Conservation (phyloP, 2,329 filamentous ascomycete species). For the Plectosphaerella plurivora region DNA sequence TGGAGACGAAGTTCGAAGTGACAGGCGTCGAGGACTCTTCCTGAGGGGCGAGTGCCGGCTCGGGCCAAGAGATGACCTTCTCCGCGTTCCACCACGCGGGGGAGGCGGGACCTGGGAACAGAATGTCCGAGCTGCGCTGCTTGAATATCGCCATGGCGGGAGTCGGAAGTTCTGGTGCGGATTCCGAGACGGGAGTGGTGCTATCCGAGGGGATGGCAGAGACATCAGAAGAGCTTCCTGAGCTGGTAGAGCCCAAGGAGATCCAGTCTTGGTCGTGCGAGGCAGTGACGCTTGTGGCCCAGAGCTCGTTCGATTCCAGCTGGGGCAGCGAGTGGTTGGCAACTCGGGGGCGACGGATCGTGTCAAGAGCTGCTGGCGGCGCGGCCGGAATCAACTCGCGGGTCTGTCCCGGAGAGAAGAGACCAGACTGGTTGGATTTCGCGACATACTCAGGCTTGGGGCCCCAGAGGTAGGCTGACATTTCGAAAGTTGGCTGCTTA, state of each 20-base stretch:
- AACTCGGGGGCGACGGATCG: slow-evolving; percentile 16
- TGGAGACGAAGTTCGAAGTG: background rate
- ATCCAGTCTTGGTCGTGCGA: slow-evolving; percentile 15
- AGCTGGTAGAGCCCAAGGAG: background rate
- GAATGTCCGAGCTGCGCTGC: background rate
- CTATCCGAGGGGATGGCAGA: slow-evolving; percentile 1
- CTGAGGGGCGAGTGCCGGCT: too few relatives aligned
- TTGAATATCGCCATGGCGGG: background rate
- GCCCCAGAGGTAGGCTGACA: background rate
- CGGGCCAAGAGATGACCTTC: too few relatives aligned
- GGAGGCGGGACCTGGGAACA: background rate
- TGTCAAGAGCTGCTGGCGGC: background rate
- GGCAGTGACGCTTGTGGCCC: slow-evolving; percentile 15
- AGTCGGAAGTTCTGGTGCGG: background rate
- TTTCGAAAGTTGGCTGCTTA: background rate
- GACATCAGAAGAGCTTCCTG: slow-evolving; percentile 2
- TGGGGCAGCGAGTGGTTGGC: slow-evolving; percentile 19
- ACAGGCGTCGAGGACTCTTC: background rate
- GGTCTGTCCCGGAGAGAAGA: slow-evolving; percentile 14
- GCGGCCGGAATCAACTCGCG: background rate
- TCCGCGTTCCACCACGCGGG: slow-evolving; percentile 10
- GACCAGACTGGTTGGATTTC: slow-evolving; percentile 1
- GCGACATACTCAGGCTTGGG: background rate
- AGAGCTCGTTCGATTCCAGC: slow-evolving; percentile 28
- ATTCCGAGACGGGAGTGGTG: background rate